Evolutionary conservation across 2,329 filamentous ascomycete species (phyloP), one percentile per base, ranked within the genome.

Genomic region (Microcyclosporella mali): DNA sequence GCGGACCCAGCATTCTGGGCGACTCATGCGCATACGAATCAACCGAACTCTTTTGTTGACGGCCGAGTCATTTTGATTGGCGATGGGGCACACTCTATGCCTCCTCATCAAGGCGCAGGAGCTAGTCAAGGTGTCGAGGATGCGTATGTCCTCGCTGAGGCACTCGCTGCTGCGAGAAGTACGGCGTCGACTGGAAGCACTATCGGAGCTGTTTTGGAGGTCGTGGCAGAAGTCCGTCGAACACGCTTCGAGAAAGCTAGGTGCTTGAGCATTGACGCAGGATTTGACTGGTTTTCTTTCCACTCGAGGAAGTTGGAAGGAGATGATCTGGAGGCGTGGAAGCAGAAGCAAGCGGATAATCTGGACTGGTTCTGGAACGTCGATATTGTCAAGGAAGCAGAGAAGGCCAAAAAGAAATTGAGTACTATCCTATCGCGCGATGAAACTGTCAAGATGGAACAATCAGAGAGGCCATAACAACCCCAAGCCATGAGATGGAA

Each of bases 21-120:
- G 2, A 49, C 73, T 0, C 73, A 72, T 53, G 62, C 74, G 38
- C 68, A 74, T 46, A 27, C 32, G n/a, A 27, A 37, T 6, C 52
- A 57, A 21, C 56, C 57, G 6, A 41, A 49, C 1, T 32, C 37
- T 4, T 51, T 51, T 19, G 29, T 67, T 28, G 73, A 75, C 50
- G 65, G 61, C 10, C 68, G 61, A 21, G 72, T 74, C 1, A 79
- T 75, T 36, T 61, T 85, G 0, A 60, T 85, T 3, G 82, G 82
- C 2, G 82, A 86, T 57, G 81, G 81, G 4, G 81, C 71, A 2
- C 81, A 84, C 56, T 78, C 80, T 2, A 72, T 76, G 66, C 53
- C 83, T 71, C 80, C 81, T 1, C 74, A 85, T 56, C 81, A 84
- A 57, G 80, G 76, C 1, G 69, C 74, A 0, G 77, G 77, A 4